Evolutionary conservation across 164 flowering plant genomes (phyloP).

Genomic region (Kingdonia uniflora): DNA sequence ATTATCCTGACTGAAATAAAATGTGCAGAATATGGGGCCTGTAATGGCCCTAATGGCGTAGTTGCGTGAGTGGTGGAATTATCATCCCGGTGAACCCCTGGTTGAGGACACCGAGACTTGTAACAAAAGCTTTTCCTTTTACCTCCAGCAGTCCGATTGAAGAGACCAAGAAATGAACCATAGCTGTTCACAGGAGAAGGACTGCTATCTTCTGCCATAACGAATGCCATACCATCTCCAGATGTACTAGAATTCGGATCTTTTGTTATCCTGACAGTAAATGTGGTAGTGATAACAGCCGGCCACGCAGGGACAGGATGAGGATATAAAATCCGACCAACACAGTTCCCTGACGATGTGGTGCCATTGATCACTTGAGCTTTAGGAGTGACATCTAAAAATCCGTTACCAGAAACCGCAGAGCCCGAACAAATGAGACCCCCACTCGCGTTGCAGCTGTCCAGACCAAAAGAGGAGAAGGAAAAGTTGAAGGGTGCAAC

Average conservation of each 20-base stretch:
- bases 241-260: slow-evolving; percentile 12
- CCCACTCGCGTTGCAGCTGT: slow-evolving; percentile 21
- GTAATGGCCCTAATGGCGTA: no score
- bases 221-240: slow-evolving; percentile 50
- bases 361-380: slow-evolving; percentile 2
- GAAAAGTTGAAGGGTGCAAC: slow-evolving; percentile 17
- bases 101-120: not conserved
- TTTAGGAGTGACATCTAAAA: slow-evolving; percentile 26
- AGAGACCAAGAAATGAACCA: slow-evolving; percentile 38
- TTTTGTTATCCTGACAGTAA: slow-evolving; percentile 27
- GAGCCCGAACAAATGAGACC: slow-evolving; percentile 34
- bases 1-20: no score
- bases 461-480: slow-evolving; percentile 21
- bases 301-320: slow-evolving; percentile 38
- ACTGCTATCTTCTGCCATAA: slow-evolving; percentile 25
- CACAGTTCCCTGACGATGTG: not conserved
- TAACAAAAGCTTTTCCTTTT: not conserved
- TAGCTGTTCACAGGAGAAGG: slow-evolving; percentile 30
- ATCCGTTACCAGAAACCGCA: slow-evolving; percentile 20
- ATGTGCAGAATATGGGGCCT: no score
- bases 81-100: no score
- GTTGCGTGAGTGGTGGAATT: no score
- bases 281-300: slow-evolving; percentile 30
- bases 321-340: slow-evolving; percentile 31
- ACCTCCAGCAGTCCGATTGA: slow-evolving; percentile 31